phyloP scores from a whole-genome alignment of 257 asterid genomes.

The Jacaranda mimosifolia region DNA sequence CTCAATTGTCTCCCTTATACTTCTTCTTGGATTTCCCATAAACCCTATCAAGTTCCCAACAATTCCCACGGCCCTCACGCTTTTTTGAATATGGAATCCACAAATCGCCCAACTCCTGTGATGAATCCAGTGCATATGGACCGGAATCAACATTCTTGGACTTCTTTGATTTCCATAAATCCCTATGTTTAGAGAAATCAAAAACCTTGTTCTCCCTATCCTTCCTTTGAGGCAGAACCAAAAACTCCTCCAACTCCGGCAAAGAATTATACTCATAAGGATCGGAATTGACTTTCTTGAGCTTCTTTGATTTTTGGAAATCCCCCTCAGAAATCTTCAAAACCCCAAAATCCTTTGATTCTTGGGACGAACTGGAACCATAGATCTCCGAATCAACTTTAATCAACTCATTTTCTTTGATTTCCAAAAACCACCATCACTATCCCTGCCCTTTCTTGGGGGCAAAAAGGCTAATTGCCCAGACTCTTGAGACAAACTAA shows the following conservation, averaged over 20 bases:
- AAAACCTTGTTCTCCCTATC: slow-evolving; percentile 45
- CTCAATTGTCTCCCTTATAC: slow-evolving; percentile 47
- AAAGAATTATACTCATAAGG: slow-evolving; percentile 49
- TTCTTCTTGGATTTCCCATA: slow-evolving; percentile 53
- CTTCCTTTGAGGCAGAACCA: slow-evolving; percentile 46
- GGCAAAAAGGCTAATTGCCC: slow-evolving; percentile 29
- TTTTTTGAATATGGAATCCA: slow-evolving; percentile 44
- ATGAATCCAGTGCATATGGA: slow-evolving; percentile 50
- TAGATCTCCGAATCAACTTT: slow-evolving; percentile 52
- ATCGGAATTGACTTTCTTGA: slow-evolving; percentile 39
- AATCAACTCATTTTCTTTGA: slow-evolving; percentile 42
- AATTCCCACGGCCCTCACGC: slow-evolving; percentile 29
- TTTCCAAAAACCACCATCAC: slow-evolving; percentile 34
- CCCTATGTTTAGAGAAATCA: slow-evolving; percentile 54
- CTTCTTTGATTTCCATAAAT: slow-evolving; percentile 56
- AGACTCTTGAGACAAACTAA: slow-evolving; percentile 42
- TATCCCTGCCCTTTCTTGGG: slow-evolving; percentile 26
- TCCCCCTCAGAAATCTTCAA: slow-evolving; percentile 37
- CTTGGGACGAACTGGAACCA: slow-evolving; percentile 47
- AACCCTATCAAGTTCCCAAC: slow-evolving; percentile 44
- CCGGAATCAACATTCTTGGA: slow-evolving; percentile 54
- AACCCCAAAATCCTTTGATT: slow-evolving; percentile 39
- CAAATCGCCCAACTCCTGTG: slow-evolving; percentile 62
- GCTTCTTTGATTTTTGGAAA: slow-evolving; percentile 37
- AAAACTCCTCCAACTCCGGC: slow-evolving; percentile 51